Evolutionary conservation across 164 flowering plant species (phyloP).

Genomic region (Saururus chinensis): DNA sequence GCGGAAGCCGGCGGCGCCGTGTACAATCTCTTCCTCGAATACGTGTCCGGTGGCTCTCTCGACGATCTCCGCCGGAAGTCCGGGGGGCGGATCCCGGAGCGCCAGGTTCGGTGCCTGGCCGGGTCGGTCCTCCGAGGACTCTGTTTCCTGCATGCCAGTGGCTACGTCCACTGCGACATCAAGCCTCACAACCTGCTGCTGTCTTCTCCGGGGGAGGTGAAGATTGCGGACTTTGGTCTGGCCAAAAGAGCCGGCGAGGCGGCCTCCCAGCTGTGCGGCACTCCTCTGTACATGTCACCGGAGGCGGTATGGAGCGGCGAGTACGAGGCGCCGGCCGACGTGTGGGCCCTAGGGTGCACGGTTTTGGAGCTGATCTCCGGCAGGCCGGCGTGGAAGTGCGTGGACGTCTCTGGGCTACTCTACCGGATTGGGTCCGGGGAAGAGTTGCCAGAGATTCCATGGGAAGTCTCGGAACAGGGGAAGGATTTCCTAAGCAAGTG

Average conservation of each 20-base stretch:
- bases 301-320: constrained; percentile 28
- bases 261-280: constrained; percentile 22
- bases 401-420: constrained; percentile 16
- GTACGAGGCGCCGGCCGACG: constrained; percentile 28
- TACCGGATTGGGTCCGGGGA: constrained; percentile 23
- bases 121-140: constrained; percentile 39
- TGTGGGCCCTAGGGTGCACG: constrained; percentile 57
- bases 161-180: constrained; percentile 70
- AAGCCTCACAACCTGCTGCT: constrained; percentile 58
- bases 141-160: constrained; percentile 31
- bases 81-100: constrained; percentile 29
- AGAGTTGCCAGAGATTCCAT: constrained; percentile 37
- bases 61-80: constrained; percentile 25
- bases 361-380: constrained; percentile 54
- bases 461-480: constrained; percentile 28
- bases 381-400: constrained; percentile 26
- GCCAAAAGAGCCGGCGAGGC: constrained; percentile 26
- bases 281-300: constrained; percentile 58
- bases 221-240: constrained; percentile 77
- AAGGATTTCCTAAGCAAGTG: constrained; percentile 46
- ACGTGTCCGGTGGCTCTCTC: constrained; percentile 42
- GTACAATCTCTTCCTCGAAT: constrained; percentile 55
- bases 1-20: constrained; percentile 24
- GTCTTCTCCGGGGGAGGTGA: constrained; percentile 16
- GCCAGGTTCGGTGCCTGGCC: constrained; percentile 27